phyloP scores from a whole-genome alignment of 2,329 filamentous ascomycete genomes.

The Penicillium glabrum region DNA sequence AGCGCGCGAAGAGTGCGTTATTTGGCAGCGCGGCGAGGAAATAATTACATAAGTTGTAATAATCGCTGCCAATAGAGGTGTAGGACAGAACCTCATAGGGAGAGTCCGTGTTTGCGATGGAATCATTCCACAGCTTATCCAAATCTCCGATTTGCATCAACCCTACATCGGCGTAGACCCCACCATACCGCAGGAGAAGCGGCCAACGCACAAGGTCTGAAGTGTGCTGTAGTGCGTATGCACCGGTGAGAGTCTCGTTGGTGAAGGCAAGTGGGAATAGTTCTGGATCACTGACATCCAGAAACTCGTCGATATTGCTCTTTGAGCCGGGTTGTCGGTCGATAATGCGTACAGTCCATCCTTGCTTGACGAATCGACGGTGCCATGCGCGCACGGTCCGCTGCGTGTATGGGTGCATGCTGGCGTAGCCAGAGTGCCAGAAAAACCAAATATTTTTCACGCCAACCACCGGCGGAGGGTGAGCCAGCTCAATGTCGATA shows the following conservation, averaged over 20 bases:
- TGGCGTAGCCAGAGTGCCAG: slow-evolving; percentile 54
- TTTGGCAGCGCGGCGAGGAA: not conserved
- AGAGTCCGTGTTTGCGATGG: slow-evolving; percentile 48
- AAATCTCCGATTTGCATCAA: slow-evolving; percentile 59
- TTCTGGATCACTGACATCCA: slow-evolving; percentile 37
- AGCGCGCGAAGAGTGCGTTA: not conserved
- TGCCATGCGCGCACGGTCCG: slow-evolving; percentile 57
- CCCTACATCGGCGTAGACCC: slow-evolving; percentile 59
- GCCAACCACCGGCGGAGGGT: slow-evolving; percentile 38
- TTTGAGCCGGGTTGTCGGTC: slow-evolving; percentile 47
- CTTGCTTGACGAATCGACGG: slow-evolving; percentile 51
- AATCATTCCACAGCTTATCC: slow-evolving; percentile 53
- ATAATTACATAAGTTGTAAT: not conserved
- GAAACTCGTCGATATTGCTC: slow-evolving; percentile 51
- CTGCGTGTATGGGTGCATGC: slow-evolving; percentile 53
- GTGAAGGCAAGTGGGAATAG: slow-evolving; percentile 53
- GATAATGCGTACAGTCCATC: slow-evolving; percentile 56
- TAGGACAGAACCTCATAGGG: not conserved
- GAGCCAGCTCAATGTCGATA: slow-evolving; percentile 34
- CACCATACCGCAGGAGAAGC: slow-evolving; percentile 57
- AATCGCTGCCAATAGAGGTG: not conserved
- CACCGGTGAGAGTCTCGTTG: slow-evolving; percentile 51
- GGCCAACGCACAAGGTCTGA: slow-evolving; percentile 61
- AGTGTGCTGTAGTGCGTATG: slow-evolving; percentile 54
- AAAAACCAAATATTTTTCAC: slow-evolving; percentile 60